Conservation (phyloP, 345 rosid species). For the Aethionema arabicum region DNA sequence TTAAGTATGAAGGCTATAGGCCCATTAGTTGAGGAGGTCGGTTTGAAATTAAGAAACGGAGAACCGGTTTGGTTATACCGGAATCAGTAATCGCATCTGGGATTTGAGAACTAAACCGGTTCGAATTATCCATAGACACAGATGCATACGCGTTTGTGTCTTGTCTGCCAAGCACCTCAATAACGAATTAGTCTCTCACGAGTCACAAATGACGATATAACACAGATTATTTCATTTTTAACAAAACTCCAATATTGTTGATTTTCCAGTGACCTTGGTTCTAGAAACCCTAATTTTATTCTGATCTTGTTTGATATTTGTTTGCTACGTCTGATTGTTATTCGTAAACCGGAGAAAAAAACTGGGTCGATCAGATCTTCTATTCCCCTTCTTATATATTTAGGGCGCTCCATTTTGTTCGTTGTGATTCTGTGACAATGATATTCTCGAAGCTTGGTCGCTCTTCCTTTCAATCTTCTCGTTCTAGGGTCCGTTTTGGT, state of each 20-base stretch:
- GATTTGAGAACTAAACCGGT: slow-evolving; percentile 5
- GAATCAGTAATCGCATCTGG: background rate
- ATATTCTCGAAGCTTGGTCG: slow-evolving; percentile 36
- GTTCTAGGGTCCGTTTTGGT: slow-evolving; percentile 26
- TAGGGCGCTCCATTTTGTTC: slow-evolving; percentile 22
- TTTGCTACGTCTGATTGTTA: slow-evolving; percentile 1
- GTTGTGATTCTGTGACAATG: slow-evolving; percentile 16
- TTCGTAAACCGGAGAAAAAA: background rate
- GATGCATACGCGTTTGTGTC: slow-evolving; percentile 2
- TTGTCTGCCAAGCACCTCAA: slow-evolving; percentile 4
- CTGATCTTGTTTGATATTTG: slow-evolving; percentile 2
- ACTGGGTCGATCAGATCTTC: slow-evolving; percentile 18
- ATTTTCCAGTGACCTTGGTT: background rate
- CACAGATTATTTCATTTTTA: background rate
- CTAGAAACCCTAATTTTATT: slow-evolving; percentile 20
- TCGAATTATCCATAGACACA: background rate
- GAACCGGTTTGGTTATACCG: background rate
- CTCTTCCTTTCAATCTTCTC: slow-evolving; percentile 28
- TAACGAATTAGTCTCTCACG: background rate
- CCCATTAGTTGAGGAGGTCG: background rate
- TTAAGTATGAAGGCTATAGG: too few relatives aligned
- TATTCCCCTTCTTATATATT: slow-evolving; percentile 13
- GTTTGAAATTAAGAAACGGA: background rate
- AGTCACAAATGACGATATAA: background rate
- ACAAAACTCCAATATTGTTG: background rate